Percentiles rank a stretch among this genome's conserved stretches.
Evolutionary conservation across 768 basidiomycete species (phyloP).

Genomic region (Lentinula detonsa): DNA sequence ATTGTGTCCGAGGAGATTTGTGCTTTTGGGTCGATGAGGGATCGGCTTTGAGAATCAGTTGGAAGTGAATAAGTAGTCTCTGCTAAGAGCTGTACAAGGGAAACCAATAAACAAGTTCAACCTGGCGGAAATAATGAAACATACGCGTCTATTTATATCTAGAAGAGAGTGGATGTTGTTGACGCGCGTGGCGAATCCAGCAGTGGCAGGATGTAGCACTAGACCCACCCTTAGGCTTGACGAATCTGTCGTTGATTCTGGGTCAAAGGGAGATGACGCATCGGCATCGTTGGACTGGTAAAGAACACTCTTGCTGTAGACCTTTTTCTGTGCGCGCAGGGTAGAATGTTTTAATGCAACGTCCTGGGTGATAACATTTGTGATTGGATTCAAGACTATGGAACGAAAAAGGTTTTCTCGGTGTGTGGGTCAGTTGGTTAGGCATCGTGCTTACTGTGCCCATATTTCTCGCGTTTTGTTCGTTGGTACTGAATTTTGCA

Average conservation of each 20-base stretch:
- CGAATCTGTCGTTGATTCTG: constrained; percentile 23
- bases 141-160: constrained; percentile 75
- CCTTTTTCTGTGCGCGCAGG: constrained; percentile 19
- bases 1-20: constrained; percentile 81
- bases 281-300: constrained; percentile 13
- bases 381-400: constrained; percentile 40
- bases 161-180: constrained; percentile 75
- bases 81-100: constrained; percentile 39
- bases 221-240: constrained; percentile 60
- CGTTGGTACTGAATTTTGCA: constrained; percentile 79
- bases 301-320: constrained; percentile 3
- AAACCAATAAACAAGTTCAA: background rate
- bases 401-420: background rate
- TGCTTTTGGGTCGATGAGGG: constrained; percentile 72
- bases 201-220: constrained; percentile 45
- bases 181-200: constrained; percentile 59
- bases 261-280: constrained; percentile 39
- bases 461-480: constrained; percentile 54
- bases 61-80: constrained; percentile 48
- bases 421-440: background rate
- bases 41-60: constrained; percentile 53
- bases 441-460: constrained; percentile 32
- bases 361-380: constrained; percentile 38
- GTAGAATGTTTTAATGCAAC: constrained; percentile 60
- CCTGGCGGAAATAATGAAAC: constrained; percentile 16